Evolutionary conservation across 106 monocot species (phyloP).

Genomic region (Acanthochlamys bracteata): DNA sequence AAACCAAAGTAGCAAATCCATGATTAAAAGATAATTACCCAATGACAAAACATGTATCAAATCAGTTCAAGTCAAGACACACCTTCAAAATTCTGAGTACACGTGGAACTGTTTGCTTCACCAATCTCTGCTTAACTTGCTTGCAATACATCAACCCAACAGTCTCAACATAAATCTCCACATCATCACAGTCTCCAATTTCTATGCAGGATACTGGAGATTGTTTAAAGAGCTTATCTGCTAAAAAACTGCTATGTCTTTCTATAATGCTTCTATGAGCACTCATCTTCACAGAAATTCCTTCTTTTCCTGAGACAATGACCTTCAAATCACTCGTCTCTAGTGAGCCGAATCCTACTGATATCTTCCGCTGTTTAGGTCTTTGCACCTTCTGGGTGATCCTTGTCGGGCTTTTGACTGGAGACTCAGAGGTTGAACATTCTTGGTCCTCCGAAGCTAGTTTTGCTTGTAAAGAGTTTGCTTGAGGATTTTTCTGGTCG

Average conservation of each 20-base stretch:
- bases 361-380: conserved; percentile 63
- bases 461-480: conserved; percentile 31
- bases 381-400: conserved; percentile 31
- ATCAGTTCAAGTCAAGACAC: background rate
- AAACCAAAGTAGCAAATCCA: background rate
- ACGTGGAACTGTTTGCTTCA: conserved; percentile 83
- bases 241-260: conserved; percentile 71
- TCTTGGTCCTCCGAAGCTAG: conserved; percentile 48
- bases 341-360: conserved; percentile 77
- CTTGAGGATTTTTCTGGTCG: conserved; percentile 25
- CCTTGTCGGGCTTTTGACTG: conserved; percentile 14
- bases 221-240: conserved; percentile 47
- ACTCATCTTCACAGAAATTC: conserved; percentile 79
- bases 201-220: conserved; percentile 53
- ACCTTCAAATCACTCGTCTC: conserved; percentile 85
- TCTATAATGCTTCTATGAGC: conserved; percentile 66
- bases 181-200: conserved; percentile 86
- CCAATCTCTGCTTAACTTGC: conserved; percentile 74
- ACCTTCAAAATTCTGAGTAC: conserved; percentile 94
- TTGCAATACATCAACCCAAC: conserved; percentile 95
- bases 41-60: background rate
- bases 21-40: background rate
- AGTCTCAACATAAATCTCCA: conserved; percentile 95
- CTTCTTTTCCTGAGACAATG: conserved; percentile 77
- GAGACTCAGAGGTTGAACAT: conserved; percentile 18